Conservation (phyloP, 805 yeast species). For the Candida oleophila region DNA sequence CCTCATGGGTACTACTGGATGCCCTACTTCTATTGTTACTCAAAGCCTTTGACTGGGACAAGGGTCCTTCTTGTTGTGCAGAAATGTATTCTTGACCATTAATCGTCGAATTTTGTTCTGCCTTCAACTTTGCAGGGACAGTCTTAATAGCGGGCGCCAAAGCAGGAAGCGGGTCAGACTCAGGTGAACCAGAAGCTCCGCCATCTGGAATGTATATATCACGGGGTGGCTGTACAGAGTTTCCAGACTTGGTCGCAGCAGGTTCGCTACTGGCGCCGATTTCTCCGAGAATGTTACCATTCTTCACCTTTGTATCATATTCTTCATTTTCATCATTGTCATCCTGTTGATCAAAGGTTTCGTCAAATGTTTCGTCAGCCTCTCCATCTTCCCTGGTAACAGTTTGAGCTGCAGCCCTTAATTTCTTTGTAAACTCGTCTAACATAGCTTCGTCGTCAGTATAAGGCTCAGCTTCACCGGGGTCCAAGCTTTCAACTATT, state of each 20-base stretch:
- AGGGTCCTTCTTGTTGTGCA: not conserved
- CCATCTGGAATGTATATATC: not conserved
- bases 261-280: not conserved
- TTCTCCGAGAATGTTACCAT: not conserved
- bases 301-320: not conserved
- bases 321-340: not conserved
- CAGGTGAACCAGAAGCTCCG: not conserved
- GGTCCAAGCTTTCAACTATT: not conserved
- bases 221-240: not conserved
- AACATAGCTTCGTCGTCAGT: not conserved
- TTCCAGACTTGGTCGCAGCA: not conserved
- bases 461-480: not conserved
- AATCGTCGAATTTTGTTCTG: not conserved
- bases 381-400: not conserved
- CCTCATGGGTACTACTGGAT: not conserved
- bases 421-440: slow-evolving; percentile 6
- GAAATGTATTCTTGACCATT: not conserved
- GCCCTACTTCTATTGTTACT: not conserved
- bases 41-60: not conserved
- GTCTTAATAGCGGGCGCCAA: not conserved
- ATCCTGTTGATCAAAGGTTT: not conserved
- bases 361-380: slow-evolving; percentile 4
- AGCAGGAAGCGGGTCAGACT: not conserved
- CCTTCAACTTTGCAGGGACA: not conserved
- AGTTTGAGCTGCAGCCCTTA: slow-evolving; percentile 5